Evolutionary conservation across 345 rosid species (phyloP).

Genomic region (Dovyalis caffra): DNA sequence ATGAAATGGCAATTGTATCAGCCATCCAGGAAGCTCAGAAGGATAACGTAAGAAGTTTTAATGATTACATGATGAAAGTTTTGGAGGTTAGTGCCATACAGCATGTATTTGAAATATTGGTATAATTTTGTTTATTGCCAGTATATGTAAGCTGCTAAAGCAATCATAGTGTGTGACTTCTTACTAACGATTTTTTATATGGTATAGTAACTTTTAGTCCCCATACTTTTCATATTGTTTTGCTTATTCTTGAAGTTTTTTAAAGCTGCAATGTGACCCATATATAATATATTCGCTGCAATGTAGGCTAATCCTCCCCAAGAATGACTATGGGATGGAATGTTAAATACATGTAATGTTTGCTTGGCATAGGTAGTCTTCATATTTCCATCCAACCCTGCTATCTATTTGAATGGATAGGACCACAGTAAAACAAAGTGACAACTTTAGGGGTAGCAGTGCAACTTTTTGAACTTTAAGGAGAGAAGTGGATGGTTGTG

Average conservation of each 20-base stretch:
- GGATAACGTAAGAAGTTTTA: slow-evolving; percentile 86
- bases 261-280: neutral
- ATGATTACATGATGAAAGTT: slow-evolving; percentile 93
- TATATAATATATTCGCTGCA: neutral
- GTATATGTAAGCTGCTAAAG: neutral
- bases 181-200: neutral
- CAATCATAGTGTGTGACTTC: neutral
- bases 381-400: neutral
- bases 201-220: neutral
- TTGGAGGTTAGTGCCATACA: slow-evolving; percentile 61
- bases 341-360: neutral
- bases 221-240: neutral
- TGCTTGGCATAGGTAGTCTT: neutral
- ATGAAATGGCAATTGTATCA: slow-evolving; percentile 97
- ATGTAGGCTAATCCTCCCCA: neutral
- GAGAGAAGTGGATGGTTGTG: neutral
- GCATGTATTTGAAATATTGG: neutral
- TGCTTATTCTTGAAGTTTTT: neutral
- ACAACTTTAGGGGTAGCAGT: neutral
- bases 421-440: neutral
- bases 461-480: neutral
- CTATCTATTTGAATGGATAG: neutral
- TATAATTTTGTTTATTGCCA: neutral
- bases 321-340: neutral
- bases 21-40: slow-evolving; percentile 97